Evolutionary conservation across 2,329 filamentous ascomycete genomes (phyloP), one percentile per base, ranked within the genome.

Genomic region (Aureobasidium sp.): DNA sequence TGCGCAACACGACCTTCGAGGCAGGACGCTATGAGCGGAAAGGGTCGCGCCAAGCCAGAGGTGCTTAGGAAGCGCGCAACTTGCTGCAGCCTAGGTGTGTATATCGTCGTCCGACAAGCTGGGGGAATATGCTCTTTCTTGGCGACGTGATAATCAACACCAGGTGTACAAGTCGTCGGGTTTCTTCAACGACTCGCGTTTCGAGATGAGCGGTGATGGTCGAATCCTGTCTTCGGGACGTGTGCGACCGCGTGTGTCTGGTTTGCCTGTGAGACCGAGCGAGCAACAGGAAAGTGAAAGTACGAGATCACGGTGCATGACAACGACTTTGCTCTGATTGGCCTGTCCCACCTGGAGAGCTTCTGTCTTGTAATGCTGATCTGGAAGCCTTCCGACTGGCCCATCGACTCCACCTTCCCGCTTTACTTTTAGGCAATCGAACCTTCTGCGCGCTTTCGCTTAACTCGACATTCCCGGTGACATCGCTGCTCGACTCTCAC

Each of bases 251-350:
- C 27, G 40, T 21, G 17, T 35, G 53, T 31, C 29, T 15, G 27
- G 31, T 57, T 37, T 55, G 37, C 37, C 37, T 43, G 51, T 25
- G 51, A 31, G 51, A 25, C 27, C 51, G 51, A 43, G 51, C 37
- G 23, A 42, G 27, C 51, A 55, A 43, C 51, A 55, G 37, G 51
- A 42, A 31, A 31, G 19, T 10, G 40, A 45, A 37, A 40, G 40
- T 29, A 57, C 53, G 29, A 57, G 29, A 57, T 57, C 53, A 57
- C 40, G 29, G 29, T 57, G 37, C 38, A 57, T 57, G 53, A 57
- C 29, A 35, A 25, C 46, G 27, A 13, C 25, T 6, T 35, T 19
- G 37, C 7, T 46, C 21, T 57, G 29, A 57, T 57, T 57, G 53
- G 53, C 21, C 27, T 2, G 4, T 57, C 8, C 4, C 17, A 13